Evolutionary conservation across 495 filamentous ascomycete species (phyloP), one percentile per base, ranked within the genome.

Genomic region (Penicillium alfredii): DNA sequence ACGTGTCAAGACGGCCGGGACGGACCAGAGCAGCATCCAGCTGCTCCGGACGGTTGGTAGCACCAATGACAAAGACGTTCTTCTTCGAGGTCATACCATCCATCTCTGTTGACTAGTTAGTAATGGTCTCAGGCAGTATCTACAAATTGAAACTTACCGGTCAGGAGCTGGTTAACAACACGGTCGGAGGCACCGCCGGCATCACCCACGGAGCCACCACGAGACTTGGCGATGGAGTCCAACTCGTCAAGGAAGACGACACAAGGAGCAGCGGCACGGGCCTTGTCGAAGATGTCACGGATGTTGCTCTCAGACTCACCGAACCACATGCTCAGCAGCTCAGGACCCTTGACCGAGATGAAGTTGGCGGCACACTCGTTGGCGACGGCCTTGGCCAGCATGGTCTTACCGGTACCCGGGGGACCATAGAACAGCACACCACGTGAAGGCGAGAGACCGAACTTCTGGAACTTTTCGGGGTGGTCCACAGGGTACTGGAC

Each of bases 221-320:
- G 88, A 47, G 89, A 93, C 79, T 98, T 98, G 64, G 92, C 92
- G 61, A 98, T 98, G 10, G 92, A 98, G 60, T 98, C 92, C 69
- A 98, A 66, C 71, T 98, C 92, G 49, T 98, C 92, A 44, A 98
- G 76, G 84, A 98, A 98, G 45, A 98, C 93, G 44, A 98, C 88
- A 55, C 92, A 98, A 71, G 92, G 92, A 56, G 92, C 92, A 43
- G 92, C 93, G 45, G 93, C 93, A 52, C 92, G 86, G 49, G 92
- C 92, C 77, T 98, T 98, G 80, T 98, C 92, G 71, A 98, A 98
- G 54, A 98, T 98, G 51, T 98, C 92, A 57, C 92, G 86, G 45
- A 98, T 97, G 71, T 98, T 98, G 81, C 87, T 94, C 66, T 98
- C 92, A 11, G 93, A 97, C 69, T 98, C 92, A 83, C 92, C 92